A percentile compares a stretch with the other conserved stretches of the same genome.
phyloP scores from a whole-genome alignment of 768 basidiomycete genomes.

The Hirschioporus abietinus region DNA sequence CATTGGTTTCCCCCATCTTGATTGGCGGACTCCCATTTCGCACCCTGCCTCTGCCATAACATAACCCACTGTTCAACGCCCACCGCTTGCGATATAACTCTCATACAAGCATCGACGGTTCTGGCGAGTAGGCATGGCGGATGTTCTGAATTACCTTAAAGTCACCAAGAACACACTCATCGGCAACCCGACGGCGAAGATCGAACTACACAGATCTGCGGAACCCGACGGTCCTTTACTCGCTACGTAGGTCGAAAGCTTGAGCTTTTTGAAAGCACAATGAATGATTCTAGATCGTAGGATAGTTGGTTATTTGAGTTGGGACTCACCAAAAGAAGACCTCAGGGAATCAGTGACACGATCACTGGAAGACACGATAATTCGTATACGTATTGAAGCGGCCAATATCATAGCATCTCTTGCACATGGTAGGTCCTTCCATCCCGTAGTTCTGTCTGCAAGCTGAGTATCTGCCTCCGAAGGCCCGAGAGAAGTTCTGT shows the following conservation, averaged over 20 bases:
- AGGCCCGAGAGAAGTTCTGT: conserved; percentile 61
- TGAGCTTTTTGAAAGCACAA: neutral
- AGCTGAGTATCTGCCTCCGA: neutral
- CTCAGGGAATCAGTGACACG: conserved; percentile 31
- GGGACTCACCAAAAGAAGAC: conserved; percentile 25
- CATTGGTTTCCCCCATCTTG: neutral
- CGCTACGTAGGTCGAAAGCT: conserved; percentile 36
- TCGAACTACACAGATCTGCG: conserved; percentile 36
- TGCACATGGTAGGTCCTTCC: conserved; percentile 47
- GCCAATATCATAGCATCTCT: conserved; percentile 72
- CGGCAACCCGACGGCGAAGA: conserved; percentile 73
- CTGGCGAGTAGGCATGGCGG: conserved; percentile 13
- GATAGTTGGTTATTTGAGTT: conserved; percentile 56
- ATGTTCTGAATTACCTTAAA: conserved; percentile 44
- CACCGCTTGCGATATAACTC: too few relatives aligned
- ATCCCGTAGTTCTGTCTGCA: neutral
- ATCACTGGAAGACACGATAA: conserved; percentile 28
- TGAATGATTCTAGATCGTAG: conserved; percentile 29
- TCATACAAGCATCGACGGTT: neutral
- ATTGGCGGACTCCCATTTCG: too few relatives aligned
- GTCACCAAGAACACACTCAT: conserved; percentile 71
- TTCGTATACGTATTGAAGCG: conserved; percentile 54
- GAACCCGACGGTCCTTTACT: conserved; percentile 46
- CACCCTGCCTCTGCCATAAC: neutral
- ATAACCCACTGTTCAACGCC: neutral